These are phyloP conservation scores for Amesomyces nigricolor DNA, from an alignment of 2,329 filamentous ascomycete genomes.

Conservation along the genomic window DNA sequence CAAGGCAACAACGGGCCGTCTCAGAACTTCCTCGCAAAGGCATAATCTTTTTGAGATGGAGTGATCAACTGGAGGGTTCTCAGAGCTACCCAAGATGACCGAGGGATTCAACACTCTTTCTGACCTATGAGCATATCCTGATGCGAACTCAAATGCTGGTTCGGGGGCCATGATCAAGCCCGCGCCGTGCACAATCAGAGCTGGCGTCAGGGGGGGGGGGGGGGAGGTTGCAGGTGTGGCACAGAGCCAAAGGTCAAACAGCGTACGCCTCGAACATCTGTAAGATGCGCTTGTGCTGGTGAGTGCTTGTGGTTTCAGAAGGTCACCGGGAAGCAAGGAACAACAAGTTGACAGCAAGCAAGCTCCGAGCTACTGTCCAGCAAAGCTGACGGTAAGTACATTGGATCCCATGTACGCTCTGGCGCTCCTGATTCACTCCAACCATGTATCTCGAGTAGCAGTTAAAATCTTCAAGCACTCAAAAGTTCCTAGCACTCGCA, in stretches of 20 bases:
- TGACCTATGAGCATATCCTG: neutral
- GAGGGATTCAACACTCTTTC: neutral
- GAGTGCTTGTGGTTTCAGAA: too few relatives aligned
- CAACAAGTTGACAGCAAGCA: too few relatives aligned
- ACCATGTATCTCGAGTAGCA: too few relatives aligned
- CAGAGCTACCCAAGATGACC: neutral
- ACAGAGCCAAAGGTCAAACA: too few relatives aligned
- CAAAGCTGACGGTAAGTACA: neutral
- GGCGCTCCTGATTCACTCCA: too few relatives aligned
- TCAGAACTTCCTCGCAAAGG: neutral
- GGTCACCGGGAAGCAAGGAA: too few relatives aligned
- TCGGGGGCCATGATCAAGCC: neutral
- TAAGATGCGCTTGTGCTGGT: too few relatives aligned
- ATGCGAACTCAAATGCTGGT: neutral
- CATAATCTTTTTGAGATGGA: neutral
- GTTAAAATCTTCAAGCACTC: too few relatives aligned
- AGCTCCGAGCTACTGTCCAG: neutral
- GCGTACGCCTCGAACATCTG: neutral
- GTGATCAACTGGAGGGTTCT: neutral
- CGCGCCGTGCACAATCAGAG: neutral
- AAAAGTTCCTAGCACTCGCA: too few relatives aligned
- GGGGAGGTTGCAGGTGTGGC: too few relatives aligned
- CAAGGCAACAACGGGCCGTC: slow-evolving; percentile 8
- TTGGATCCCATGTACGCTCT: too few relatives aligned
- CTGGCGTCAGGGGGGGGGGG: too few relatives aligned